A percentile compares a stretch with the other conserved stretches of the same genome.
These are phyloP conservation scores for Phytophthora constricta DNA, from an alignment of 352 stramenopile species.

Conservation along the genomic window DNA sequence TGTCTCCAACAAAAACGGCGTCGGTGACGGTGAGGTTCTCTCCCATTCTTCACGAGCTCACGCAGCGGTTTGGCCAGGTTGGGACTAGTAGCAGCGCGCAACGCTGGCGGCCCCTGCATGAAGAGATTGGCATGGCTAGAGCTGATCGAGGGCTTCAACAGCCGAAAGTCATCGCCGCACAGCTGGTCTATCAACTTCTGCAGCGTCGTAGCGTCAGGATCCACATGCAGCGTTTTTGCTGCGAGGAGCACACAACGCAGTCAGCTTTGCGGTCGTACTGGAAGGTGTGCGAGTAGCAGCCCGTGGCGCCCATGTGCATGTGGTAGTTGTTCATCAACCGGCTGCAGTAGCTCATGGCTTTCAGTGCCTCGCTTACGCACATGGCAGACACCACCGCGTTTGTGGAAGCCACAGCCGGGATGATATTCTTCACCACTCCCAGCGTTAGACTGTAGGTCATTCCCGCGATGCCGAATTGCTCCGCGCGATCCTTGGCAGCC, in stretches of 20 bases:
- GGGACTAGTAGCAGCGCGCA: slow-evolving; percentile 90
- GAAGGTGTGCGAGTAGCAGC: slow-evolving; percentile 97
- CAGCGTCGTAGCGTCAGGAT: slow-evolving; percentile 59
- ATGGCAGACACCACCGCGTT: slow-evolving; percentile 97
- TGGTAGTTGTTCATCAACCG: slow-evolving; percentile 99
- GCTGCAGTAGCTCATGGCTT: slow-evolving; percentile 96
- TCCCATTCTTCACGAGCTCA: slow-evolving; percentile 88
- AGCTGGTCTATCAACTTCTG: slow-evolving; percentile 73
- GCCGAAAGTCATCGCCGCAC: slow-evolving; percentile 60
- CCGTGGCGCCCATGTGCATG: slow-evolving; percentile 97
- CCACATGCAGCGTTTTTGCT: slow-evolving; percentile 62
- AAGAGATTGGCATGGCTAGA: slow-evolving; percentile 70
- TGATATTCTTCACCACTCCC: slow-evolving; percentile 99
- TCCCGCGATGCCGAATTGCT: slow-evolving; percentile 94
- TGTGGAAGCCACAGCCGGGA: slow-evolving; percentile 96
- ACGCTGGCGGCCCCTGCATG: slow-evolving; percentile 77
- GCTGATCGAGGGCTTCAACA: slow-evolving; percentile 80
- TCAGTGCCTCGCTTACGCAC: slow-evolving; percentile 97
- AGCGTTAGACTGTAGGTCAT: slow-evolving; percentile 98
- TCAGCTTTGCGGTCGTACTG: slow-evolving; percentile 94
- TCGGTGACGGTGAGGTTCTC: slow-evolving; percentile 95
- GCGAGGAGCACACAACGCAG: slow-evolving; percentile 88
- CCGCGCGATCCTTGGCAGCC: slow-evolving; percentile 87
- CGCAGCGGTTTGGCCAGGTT: slow-evolving; percentile 93
- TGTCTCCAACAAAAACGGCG: slow-evolving; percentile 88